phyloP scores from a whole-genome alignment of 1,139 yeast species.

The Spathaspora jeffriesii region DNA sequence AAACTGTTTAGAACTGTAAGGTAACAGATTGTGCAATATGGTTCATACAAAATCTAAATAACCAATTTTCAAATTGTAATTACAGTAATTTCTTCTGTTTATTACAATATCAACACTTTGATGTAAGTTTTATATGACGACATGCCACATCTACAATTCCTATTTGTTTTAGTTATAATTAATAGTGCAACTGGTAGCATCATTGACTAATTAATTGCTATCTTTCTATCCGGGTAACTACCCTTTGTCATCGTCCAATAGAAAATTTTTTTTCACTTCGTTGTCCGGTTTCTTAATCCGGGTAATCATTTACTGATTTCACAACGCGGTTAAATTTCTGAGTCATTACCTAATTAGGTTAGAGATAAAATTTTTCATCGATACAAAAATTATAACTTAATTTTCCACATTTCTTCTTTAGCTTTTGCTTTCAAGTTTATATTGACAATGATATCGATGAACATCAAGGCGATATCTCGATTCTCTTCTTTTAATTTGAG shows the following conservation, averaged over 20 bases:
- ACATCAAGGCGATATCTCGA: slow-evolving; percentile 2
- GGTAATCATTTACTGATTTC: slow-evolving; percentile 7
- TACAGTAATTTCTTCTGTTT: too few species aligned
- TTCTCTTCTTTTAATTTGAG: background rate
- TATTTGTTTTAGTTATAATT: too few species aligned
- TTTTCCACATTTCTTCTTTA: slow-evolving; percentile 1
- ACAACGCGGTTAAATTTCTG: slow-evolving; percentile 10
- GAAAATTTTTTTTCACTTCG: background rate
- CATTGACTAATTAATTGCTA: background rate
- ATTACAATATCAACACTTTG: too few species aligned
- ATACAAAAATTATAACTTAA: background rate
- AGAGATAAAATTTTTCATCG: slow-evolving; percentile 5
- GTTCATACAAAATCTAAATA: too few species aligned
- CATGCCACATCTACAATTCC: too few species aligned
- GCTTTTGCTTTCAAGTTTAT: background rate
- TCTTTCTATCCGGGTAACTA: background rate
- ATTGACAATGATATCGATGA: background rate
- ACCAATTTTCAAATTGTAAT: too few species aligned
- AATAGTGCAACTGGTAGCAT: background rate
- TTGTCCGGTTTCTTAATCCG: background rate
- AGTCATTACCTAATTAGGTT: slow-evolving; percentile 9
- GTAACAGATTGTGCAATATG: too few species aligned
- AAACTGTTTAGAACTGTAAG: too few species aligned
- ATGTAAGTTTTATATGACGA: too few species aligned
- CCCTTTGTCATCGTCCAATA: background rate